Percentiles rank a stretch among this genome's conserved stretches.
phyloP scores from a whole-genome alignment of 495 filamentous ascomycete species.

The Talaromyces ruber region DNA sequence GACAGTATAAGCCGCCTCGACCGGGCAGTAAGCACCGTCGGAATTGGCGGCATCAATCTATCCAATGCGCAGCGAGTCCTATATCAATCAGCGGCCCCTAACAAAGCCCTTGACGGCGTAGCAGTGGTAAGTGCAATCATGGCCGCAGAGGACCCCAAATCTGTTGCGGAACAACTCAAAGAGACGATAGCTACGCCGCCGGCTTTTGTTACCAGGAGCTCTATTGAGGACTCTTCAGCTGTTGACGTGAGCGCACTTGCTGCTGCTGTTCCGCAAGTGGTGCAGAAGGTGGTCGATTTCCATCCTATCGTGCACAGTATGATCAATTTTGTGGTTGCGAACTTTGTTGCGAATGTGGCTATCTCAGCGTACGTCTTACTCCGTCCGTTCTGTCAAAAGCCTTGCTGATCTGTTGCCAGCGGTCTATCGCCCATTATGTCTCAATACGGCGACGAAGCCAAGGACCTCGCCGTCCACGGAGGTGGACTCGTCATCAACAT shows the following conservation, averaged over 20 bases:
- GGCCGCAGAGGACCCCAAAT: slow-evolving; percentile 54
- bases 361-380: slow-evolving; percentile 49
- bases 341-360: slow-evolving; percentile 85
- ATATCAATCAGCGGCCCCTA: slow-evolving; percentile 46
- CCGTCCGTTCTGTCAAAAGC: neutral
- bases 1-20: slow-evolving; percentile 39
- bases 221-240: slow-evolving; percentile 8
- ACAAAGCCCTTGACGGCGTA: slow-evolving; percentile 62
- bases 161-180: slow-evolving; percentile 48
- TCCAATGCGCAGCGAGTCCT: slow-evolving; percentile 67
- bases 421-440: slow-evolving; percentile 94
- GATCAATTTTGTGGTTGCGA: slow-evolving; percentile 90
- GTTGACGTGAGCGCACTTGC: slow-evolving; percentile 32
- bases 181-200: slow-evolving; percentile 41
- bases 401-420: slow-evolving; percentile 20
- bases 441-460: slow-evolving; percentile 73
- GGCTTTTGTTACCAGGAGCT: slow-evolving; percentile 26
- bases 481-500: slow-evolving; percentile 85
- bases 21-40: slow-evolving; percentile 51
- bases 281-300: slow-evolving; percentile 47
- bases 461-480: slow-evolving; percentile 58
- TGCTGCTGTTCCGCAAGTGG: slow-evolving; percentile 40
- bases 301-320: slow-evolving; percentile 90
- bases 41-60: slow-evolving; percentile 83
- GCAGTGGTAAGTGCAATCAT: slow-evolving; percentile 90